Base-by-base conservation (phyloP, 2,329 filamentous ascomycete genomes). In the Chrysoporthe cubensis region DNA sequence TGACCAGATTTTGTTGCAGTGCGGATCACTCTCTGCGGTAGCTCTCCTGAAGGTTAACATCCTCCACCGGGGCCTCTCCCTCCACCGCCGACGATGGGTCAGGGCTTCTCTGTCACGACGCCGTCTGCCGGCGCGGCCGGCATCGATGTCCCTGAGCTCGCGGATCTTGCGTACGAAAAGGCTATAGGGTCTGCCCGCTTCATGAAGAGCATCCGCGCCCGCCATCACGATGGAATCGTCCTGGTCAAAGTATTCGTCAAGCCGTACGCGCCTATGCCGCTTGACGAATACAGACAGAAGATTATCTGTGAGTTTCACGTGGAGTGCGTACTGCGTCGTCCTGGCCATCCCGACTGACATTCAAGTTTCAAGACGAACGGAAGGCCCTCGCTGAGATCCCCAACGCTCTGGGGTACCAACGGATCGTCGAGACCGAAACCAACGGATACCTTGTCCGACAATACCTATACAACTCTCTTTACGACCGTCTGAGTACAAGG, bases 161-260 rank as follows among this genome's bases (percentile, higher is more conserved):
- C 92, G 56, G 96, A 98, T 76, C 83, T 98, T 68, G 89, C 91
- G 48, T 97, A 97, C 81, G 96, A 99, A 80, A 94, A 91, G 80
- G 93, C 93, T 46, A 88, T 99, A 75, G 95, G 95, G 60, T 93
- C 91, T 72, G 94, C 93, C 34, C 90, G 96, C 48, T 97, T 99
- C 75, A 96, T 99, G 90, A 97, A 98, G 80, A 96, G 93, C 71
- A 94, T 98, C 71, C 89, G 95, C 72, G 96, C 95, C 34, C 88
- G 94, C 62, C 93, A 97, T 77, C 91, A 91, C 74, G 92, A 97
- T 83, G 95, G 96, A 66, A 85, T 97, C 52, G 94, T 97, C 21
- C 90, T 98, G 66, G 94, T 96, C 76, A 98, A 98, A 81, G 91
- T 97, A 42, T 91, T 97, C 67, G 92, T 96, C 79, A 99, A 99